Conservation (phyloP, 352 stramenopile species). For the Phytophthora sansomeana region DNA sequence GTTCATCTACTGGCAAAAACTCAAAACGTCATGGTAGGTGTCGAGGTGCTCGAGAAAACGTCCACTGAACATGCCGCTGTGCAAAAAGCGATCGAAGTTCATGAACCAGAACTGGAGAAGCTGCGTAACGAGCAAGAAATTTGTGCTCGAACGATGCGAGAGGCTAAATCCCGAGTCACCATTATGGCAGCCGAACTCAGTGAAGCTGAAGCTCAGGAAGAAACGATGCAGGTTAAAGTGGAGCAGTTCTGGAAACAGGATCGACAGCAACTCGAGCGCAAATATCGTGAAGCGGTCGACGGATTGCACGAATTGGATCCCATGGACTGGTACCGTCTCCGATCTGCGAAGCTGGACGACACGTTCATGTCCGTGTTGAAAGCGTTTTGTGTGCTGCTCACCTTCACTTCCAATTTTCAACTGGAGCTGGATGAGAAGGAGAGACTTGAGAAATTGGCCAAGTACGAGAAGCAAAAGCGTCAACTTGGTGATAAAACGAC, state of each 20-base stretch:
- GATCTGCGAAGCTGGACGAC: slow-evolving; percentile 64
- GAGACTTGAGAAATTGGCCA: slow-evolving; percentile 18
- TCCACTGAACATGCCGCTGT: slow-evolving; percentile 47
- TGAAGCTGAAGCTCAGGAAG: slow-evolving; percentile 59
- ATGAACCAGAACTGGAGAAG: slow-evolving; percentile 42
- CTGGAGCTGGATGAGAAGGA: slow-evolving; percentile 45
- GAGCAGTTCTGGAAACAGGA: slow-evolving; percentile 83
- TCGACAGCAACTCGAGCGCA: slow-evolving; percentile 52
- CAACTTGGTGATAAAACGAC: slow-evolving; percentile 22
- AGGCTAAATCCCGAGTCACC: slow-evolving; percentile 33
- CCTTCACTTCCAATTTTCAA: slow-evolving; percentile 78
- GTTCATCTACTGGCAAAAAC: slow-evolving; percentile 80
- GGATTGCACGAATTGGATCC: slow-evolving; percentile 52
- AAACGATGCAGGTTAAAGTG: slow-evolving; percentile 81
- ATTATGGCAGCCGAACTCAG: slow-evolving; percentile 50
- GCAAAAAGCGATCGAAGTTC: slow-evolving; percentile 33
- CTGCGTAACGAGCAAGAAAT: slow-evolving; percentile 64
- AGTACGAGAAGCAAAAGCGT: slow-evolving; percentile 36
- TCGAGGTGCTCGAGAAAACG: slow-evolving; percentile 68
- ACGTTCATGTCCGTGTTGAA: slow-evolving; percentile 71
- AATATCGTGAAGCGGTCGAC: slow-evolving; percentile 75
- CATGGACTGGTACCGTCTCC: slow-evolving; percentile 84
- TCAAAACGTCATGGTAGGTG: slow-evolving; percentile 75
- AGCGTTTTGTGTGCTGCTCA: slow-evolving; percentile 72
- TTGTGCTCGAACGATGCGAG: slow-evolving; percentile 52